A percentile compares a stretch with the other conserved stretches of the same genome.
These are phyloP conservation scores for Rhizoclosmatium sp. DNA, from an alignment of 192 early-diverging fungal species.

Conservation along the genomic window DNA sequence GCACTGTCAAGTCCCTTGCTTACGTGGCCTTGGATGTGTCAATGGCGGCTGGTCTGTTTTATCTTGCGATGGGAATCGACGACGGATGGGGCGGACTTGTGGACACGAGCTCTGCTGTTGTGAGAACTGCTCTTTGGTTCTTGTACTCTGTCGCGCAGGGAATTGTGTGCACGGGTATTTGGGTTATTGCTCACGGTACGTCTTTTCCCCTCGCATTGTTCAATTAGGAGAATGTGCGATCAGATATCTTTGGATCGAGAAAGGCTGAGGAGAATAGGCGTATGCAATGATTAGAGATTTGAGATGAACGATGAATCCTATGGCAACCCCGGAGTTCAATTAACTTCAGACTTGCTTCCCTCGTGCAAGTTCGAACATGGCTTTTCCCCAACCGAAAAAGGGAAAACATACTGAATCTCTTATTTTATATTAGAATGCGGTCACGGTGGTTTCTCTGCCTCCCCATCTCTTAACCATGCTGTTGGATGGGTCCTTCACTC, in stretches of 20 bases:
- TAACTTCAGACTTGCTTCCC: too few species aligned
- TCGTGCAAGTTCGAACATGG: too few species aligned
- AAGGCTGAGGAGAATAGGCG: slow-evolving; percentile 31
- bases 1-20: slow-evolving; percentile 77
- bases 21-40: slow-evolving; percentile 83
- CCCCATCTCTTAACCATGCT: slow-evolving; percentile 81
- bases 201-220: too few species aligned
- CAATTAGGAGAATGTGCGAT: not conserved
- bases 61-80: slow-evolving; percentile 65
- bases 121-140: slow-evolving; percentile 65
- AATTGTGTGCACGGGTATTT: slow-evolving; percentile 84
- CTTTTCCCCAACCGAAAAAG: not conserved
- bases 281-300: too few species aligned
- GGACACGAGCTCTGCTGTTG: slow-evolving; percentile 2
- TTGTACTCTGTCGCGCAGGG: slow-evolving; percentile 86
- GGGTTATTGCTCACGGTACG: slow-evolving; percentile 69
- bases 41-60: slow-evolving; percentile 66
- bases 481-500: slow-evolving; percentile 92
- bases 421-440: slow-evolving; percentile 78
- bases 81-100: slow-evolving; percentile 1
- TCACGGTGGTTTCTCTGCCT: slow-evolving; percentile 86
- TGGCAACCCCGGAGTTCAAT: too few species aligned
- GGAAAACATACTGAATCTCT: not conserved
- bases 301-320: too few species aligned
- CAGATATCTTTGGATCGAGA: slow-evolving; percentile 17